These are phyloP conservation scores for Geranomyces variabilis DNA, from an alignment of 192 early-diverging fungal genomes.

Conservation along the genomic window DNA sequence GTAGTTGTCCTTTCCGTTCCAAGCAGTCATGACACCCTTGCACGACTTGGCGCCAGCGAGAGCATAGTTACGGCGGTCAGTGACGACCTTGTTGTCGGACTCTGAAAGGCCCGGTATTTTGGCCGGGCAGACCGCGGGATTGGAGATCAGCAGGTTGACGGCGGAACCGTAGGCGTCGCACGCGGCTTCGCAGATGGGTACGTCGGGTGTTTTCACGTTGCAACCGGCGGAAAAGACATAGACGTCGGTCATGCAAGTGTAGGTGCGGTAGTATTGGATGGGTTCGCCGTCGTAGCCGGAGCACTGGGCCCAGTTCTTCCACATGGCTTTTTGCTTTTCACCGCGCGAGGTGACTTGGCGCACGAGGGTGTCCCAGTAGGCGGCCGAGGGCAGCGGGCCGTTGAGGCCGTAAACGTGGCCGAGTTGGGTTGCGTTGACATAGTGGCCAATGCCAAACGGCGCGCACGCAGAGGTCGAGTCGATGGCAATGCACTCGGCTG, in stretches of 20 bases:
- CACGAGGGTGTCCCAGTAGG: conserved; percentile 45
- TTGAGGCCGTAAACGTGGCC: conserved; percentile 43
- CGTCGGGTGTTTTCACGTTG: conserved; percentile 31
- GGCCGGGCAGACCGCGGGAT: conserved; percentile 37
- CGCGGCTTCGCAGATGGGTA: conserved; percentile 28
- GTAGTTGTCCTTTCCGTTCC: conserved; percentile 8
- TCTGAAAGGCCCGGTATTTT: background rate
- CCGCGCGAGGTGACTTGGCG: conserved; percentile 41
- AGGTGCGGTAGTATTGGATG: conserved; percentile 54
- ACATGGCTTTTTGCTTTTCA: conserved; percentile 31
- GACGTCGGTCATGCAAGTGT: conserved; percentile 53
- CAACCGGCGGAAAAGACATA: conserved; percentile 44
- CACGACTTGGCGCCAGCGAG: conserved; percentile 29
- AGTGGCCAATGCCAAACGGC: conserved; percentile 47
- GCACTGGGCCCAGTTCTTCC: conserved; percentile 48
- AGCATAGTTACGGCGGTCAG: conserved; percentile 20
- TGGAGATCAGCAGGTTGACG: conserved; percentile 34
- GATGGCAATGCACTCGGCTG: conserved; percentile 46
- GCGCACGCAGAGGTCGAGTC: conserved; percentile 41
- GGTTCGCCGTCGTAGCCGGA: conserved; percentile 46
- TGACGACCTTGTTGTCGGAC: conserved; percentile 21
- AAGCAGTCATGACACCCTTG: conserved; percentile 1
- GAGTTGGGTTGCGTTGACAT: conserved; percentile 51
- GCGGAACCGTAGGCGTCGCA: conserved; percentile 46
- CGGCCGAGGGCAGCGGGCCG: conserved; percentile 30